Evolutionary conservation across 768 basidiomycete genomes (phyloP), one percentile per base, ranked within the genome.

Genomic region (Tephrocybe sp.): DNA sequence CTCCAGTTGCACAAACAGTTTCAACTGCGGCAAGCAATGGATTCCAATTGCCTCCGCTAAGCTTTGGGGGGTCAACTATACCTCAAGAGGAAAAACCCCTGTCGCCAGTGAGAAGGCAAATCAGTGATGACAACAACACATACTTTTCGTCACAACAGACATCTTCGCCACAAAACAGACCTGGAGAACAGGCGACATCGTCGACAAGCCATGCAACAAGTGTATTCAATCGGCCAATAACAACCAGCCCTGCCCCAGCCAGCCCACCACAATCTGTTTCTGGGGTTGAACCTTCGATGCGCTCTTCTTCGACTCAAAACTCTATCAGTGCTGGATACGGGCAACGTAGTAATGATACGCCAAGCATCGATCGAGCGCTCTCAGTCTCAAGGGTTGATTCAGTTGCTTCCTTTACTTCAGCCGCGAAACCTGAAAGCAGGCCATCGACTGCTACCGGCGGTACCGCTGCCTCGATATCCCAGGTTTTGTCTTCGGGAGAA

Each of bases 11-110:
- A 48, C 57, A 49, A 48, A 46, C 41, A 2, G 47, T 26, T 9
- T 56, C 58, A 2, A 43, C 52, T 16, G 19, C 57, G 30, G 33
- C 64, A 47, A 68, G 73, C 12, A 9, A 10, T 11, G 26, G 26
- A 10, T 71, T 79, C 10, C 84, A 83, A 51, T 66, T 89, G n/a
- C 87, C 87, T 5, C 78, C 83, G 8, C 66, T 89, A 32, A 71
- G 61, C 56, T 82, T 87, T 51, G 75, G 72, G 32, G 39, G 41
- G 2, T 17, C 60, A 26, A 17, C 55, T 22, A 11, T 47, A 7
- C 41, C 49, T 4, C 59, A 62, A 17, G 43, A 17, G 52, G 60
- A 45, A 55, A 59, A 56, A 45, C 55, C 55, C 3, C 30, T 63
- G 38, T 58, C 60, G 2, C 61, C 64, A 3, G 58, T 60, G 14